Conservation (phyloP, 306 rosid genomes). For the Acacia crassicarpa region DNA sequence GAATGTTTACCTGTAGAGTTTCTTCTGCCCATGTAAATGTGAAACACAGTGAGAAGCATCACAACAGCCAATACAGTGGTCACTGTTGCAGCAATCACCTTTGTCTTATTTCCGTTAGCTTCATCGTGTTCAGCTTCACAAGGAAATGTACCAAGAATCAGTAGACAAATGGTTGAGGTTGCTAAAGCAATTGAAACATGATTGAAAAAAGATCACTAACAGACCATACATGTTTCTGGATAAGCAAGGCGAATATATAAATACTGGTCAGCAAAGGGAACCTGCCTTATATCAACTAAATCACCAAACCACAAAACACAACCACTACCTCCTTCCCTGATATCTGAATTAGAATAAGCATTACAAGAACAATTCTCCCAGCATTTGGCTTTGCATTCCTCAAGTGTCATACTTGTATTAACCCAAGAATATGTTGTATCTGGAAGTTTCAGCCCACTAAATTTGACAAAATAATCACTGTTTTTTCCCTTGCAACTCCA, state of each 20-base stretch:
- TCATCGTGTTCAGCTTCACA: neutral
- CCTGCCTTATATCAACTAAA: constrained; percentile 29
- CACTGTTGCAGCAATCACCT: neutral
- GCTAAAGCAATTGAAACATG: neutral
- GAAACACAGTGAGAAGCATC: too few species aligned
- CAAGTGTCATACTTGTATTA: neutral
- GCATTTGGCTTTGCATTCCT: constrained; percentile 19
- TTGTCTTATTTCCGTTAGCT: neutral
- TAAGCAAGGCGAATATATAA: constrained; percentile 33
- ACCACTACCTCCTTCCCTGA: constrained; percentile 22
- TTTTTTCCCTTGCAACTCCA: neutral
- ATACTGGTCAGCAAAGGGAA: constrained; percentile 11
- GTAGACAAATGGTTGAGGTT: neutral
- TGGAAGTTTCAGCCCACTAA: constrained; percentile 11
- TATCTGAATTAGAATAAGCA: constrained; percentile 34
- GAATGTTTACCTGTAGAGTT: neutral
- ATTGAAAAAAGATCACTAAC: neutral
- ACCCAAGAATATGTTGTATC: constrained; percentile 25
- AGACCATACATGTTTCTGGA: constrained; percentile 3
- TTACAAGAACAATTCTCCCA: constrained; percentile 21
- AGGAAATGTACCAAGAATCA: neutral
- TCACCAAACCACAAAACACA: constrained; percentile 43
- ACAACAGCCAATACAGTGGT: neutral
- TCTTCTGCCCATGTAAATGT: neutral
- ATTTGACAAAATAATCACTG: neutral